Evolutionary conservation across 257 asterid species (phyloP).

Genomic region (Gentiana dahurica): DNA sequence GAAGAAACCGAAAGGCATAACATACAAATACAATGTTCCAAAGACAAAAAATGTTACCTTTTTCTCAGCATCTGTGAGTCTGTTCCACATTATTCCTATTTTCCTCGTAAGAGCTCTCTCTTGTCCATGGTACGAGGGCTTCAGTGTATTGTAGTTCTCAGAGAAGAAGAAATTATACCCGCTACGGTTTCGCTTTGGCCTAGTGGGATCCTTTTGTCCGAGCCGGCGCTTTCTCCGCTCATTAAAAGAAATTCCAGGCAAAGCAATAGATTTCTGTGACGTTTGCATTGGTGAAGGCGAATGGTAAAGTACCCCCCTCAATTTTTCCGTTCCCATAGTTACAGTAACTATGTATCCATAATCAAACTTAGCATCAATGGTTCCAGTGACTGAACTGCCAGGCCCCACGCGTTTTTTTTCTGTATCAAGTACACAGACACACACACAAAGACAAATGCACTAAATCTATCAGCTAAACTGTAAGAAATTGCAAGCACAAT

Average conservation of each 20-base stretch:
- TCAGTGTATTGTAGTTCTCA: slow-evolving; percentile 68
- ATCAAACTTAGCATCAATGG: slow-evolving; percentile 86
- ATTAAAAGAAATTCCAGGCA: slow-evolving; percentile 23
- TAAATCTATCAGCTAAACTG: too few species aligned
- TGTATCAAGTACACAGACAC: slow-evolving; percentile 19
- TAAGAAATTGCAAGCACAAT: too few species aligned
- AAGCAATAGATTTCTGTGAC: slow-evolving; percentile 22
- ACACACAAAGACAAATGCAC: not conserved
- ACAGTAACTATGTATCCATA: slow-evolving; percentile 73
- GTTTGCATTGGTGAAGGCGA: slow-evolving; percentile 25
- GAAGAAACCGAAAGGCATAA: not conserved
- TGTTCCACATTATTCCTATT: slow-evolving; percentile 77
- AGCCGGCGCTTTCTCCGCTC: slow-evolving; percentile 44
- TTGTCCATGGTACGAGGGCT: slow-evolving; percentile 76
- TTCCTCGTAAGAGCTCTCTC: slow-evolving; percentile 73
- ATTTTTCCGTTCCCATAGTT: slow-evolving; percentile 50
- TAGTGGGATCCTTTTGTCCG: slow-evolving; percentile 48
- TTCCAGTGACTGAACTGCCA: slow-evolving; percentile 56
- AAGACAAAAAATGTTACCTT: slow-evolving; percentile 31
- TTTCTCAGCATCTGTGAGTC: slow-evolving; percentile 68
- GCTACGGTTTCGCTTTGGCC: slow-evolving; percentile 68
- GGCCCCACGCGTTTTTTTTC: slow-evolving; percentile 39
- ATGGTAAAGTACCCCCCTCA: slow-evolving; percentile 83
- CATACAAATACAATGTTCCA: not conserved
- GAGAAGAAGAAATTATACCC: slow-evolving; percentile 90